Percentiles rank a stretch among this genome's conserved stretches.
phyloP scores from a whole-genome alignment of 1,284 basidiomycete species.

The Cryptococcus sp. region DNA sequence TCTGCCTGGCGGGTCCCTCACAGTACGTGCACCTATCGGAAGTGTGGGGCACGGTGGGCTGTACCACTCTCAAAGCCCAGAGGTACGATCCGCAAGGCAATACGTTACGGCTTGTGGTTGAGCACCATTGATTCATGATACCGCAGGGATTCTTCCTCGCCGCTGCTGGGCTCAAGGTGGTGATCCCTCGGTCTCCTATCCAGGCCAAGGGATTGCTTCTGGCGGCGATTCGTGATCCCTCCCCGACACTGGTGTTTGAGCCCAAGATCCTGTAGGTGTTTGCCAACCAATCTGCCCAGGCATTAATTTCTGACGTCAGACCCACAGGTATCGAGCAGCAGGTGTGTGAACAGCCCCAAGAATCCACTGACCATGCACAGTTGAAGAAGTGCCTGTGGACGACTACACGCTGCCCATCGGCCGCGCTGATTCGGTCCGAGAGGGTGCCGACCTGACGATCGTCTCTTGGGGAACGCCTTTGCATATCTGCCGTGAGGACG shows the following conservation, averaged over 20 bases:
- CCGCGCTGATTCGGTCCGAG: constrained; percentile 67
- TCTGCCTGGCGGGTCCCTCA: constrained; percentile 67
- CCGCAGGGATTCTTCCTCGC: constrained; percentile 78
- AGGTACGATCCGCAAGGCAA: constrained; percentile 48
- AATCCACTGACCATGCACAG: constrained; percentile 45
- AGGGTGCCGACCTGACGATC: constrained; percentile 78
- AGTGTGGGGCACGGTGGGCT: constrained; percentile 88
- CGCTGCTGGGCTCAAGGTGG: constrained; percentile 84
- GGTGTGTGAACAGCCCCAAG: constrained; percentile 13
- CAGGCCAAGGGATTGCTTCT: constrained; percentile 91
- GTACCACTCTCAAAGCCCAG: constrained; percentile 91
- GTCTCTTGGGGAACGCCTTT: constrained; percentile 89
- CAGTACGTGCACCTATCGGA: constrained; percentile 83
- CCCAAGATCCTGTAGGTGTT: constrained; percentile 60
- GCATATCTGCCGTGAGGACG: constrained; percentile 73
- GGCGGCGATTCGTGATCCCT: constrained; percentile 80
- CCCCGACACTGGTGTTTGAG: constrained; percentile 92
- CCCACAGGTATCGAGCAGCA: constrained; percentile 34
- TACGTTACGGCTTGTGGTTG: too few species aligned
- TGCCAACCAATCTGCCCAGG: too few species aligned
- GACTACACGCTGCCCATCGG: constrained; percentile 80
- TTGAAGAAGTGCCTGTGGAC: constrained; percentile 87
- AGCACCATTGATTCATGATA: not conserved
- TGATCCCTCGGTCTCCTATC: constrained; percentile 86
- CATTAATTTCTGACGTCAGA: constrained; percentile 2